Conservation (phyloP, 2,329 filamentous ascomycete species). For the Rachicladosporium sp. region DNA sequence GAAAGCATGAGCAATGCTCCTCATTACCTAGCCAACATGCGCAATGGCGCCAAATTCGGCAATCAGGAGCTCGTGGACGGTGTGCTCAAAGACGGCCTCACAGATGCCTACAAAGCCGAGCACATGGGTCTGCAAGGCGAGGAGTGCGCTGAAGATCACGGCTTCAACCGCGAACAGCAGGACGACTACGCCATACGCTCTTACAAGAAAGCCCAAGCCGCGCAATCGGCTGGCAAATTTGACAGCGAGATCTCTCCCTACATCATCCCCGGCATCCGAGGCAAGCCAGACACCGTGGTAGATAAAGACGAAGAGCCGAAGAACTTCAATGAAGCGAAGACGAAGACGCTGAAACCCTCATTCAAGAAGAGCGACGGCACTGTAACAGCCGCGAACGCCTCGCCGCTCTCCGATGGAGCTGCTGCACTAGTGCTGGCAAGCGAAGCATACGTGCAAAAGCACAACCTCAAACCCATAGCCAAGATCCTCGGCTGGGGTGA, state of each 20-base stretch:
- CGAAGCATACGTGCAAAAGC: slow-evolving; percentile 84
- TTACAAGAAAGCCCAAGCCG: slow-evolving; percentile 85
- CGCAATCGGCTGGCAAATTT: slow-evolving; percentile 72
- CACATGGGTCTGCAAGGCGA: slow-evolving; percentile 93
- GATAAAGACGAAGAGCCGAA: slow-evolving; percentile 90
- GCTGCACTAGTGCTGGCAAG: slow-evolving; percentile 87
- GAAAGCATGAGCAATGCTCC: slow-evolving; percentile 98
- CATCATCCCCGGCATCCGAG: slow-evolving; percentile 74
- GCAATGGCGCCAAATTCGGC: slow-evolving; percentile 85
- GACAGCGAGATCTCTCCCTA: slow-evolving; percentile 77
- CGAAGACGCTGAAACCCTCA: slow-evolving; percentile 48
- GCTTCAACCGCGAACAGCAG: slow-evolving; percentile 70
- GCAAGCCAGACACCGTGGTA: slow-evolving; percentile 72
- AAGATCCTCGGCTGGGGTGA: slow-evolving; percentile 98
- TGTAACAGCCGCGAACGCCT: slow-evolving; percentile 91
- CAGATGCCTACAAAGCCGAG: slow-evolving; percentile 88
- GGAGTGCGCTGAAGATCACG: slow-evolving; percentile 78
- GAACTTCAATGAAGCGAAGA: slow-evolving; percentile 53
- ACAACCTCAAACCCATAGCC: slow-evolving; percentile 80
- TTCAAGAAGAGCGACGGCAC: slow-evolving; percentile 71
- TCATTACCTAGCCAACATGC: slow-evolving; percentile 83
- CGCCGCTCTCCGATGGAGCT: slow-evolving; percentile 89
- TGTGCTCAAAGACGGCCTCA: slow-evolving; percentile 86
- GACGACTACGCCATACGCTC: slow-evolving; percentile 92
- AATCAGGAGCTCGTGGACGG: slow-evolving; percentile 81